Percentiles rank a stretch among this genome's conserved stretches.
These are phyloP conservation scores for Iris macrosiphon DNA, from an alignment of 106 monocot genomes.

Conservation along the genomic window DNA sequence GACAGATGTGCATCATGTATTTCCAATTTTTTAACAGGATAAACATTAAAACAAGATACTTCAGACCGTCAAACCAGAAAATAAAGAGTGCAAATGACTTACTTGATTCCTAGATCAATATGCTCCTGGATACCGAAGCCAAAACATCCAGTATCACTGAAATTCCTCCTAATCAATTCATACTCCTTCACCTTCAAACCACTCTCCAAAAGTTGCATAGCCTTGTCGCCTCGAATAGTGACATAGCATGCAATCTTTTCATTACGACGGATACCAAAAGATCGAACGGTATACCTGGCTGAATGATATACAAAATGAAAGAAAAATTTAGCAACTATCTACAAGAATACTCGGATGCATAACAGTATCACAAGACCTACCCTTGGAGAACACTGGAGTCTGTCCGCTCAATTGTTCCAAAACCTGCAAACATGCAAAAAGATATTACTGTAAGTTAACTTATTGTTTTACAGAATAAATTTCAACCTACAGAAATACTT, in stretches of 20 bases:
- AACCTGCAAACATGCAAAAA: conserved; percentile 29
- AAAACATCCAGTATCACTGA: conserved; percentile 66
- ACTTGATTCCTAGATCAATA: conserved; percentile 59
- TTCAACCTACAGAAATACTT: too few relatives aligned
- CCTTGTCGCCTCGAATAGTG: conserved; percentile 55
- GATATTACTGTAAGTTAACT: too few relatives aligned
- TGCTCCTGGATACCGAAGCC: conserved; percentile 71
- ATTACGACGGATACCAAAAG: conserved; percentile 55
- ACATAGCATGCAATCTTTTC: conserved; percentile 66
- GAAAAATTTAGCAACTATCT: too few relatives aligned
- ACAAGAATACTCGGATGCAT: too few relatives aligned
- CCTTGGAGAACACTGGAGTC: conserved; percentile 46
- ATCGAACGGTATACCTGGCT: conserved; percentile 57
- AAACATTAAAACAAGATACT: too few relatives aligned
- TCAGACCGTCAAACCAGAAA: background rate
- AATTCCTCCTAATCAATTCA: conserved; percentile 50
- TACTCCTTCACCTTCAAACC: conserved; percentile 62
- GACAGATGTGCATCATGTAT: too few relatives aligned
- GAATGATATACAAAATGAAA: background rate
- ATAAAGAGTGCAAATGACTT: background rate
- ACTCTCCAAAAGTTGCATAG: conserved; percentile 60
- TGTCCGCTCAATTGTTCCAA: conserved; percentile 39
- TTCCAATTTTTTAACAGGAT: too few relatives aligned
- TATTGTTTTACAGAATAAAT: too few relatives aligned
- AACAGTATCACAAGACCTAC: conserved; percentile 6